These are phyloP conservation scores for Trapa bicornis DNA, from an alignment of 345 rosid species.

Conservation along the genomic window DNA sequence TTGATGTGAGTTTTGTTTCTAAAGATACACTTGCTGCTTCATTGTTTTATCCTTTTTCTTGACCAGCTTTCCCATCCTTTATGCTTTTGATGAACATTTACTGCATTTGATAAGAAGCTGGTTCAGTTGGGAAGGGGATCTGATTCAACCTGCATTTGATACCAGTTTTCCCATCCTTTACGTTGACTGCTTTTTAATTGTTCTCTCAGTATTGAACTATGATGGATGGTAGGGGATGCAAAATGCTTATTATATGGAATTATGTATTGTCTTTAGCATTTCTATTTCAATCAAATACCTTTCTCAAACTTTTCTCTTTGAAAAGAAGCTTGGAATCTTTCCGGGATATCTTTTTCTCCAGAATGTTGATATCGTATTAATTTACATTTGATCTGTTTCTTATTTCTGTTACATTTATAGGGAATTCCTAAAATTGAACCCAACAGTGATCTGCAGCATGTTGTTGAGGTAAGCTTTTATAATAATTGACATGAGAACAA, in stretches of 20 bases:
- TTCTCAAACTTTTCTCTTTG: background rate
- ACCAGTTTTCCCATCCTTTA: background rate
- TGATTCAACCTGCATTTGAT: background rate
- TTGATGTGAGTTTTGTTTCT: conserved; percentile 48
- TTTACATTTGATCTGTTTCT: background rate
- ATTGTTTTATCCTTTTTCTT: background rate
- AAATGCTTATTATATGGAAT: background rate
- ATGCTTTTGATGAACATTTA: background rate
- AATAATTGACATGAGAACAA: no score
- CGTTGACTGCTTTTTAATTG: background rate
- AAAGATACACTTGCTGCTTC: background rate
- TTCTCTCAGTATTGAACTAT: background rate
- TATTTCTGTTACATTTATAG: conserved; percentile 26
- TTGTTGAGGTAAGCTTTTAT: conserved; percentile 53
- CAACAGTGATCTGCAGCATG: conserved; percentile 69
- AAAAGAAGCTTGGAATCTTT: background rate
- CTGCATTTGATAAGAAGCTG: background rate
- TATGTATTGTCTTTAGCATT: background rate
- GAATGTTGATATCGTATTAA: background rate
- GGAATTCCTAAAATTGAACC: conserved; percentile 84
- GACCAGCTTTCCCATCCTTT: background rate
- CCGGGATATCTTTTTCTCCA: background rate
- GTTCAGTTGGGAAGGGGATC: background rate
- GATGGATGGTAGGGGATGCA: background rate
- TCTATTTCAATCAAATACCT: background rate